Evolutionary conservation across 139 green algal species (phyloP).

Genomic region (Chlorella sp.): DNA sequence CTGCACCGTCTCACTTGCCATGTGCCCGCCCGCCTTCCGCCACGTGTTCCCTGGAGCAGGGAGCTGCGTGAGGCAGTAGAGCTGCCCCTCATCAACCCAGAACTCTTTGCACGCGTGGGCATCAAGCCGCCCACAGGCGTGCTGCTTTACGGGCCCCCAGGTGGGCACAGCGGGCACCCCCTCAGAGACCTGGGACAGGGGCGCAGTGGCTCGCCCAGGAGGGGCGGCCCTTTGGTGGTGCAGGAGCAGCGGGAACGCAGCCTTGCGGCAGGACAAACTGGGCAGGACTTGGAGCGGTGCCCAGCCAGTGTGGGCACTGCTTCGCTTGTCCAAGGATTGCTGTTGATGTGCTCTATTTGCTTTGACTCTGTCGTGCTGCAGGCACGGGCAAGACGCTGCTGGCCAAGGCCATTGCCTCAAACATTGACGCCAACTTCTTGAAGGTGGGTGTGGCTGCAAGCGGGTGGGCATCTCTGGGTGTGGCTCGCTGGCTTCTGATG

Average conservation of each 20-base stretch:
- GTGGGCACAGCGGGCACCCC: conserved; percentile 68
- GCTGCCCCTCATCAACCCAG: conserved; percentile 99
- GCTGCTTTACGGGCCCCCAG: conserved; percentile 87
- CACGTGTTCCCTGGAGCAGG: conserved; percentile 26
- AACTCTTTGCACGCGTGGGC: conserved; percentile 97
- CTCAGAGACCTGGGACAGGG: too few species aligned
- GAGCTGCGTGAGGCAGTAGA: conserved; percentile 98
- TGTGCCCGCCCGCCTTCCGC: background rate
- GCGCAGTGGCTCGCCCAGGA: too few species aligned
- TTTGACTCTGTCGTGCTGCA: background rate
- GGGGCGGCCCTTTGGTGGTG: too few species aligned
- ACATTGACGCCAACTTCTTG: conserved; percentile 98
- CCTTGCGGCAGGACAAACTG: background rate
- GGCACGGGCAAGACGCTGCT: conserved; percentile 95
- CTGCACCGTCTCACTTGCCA: background rate
- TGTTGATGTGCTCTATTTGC: background rate
- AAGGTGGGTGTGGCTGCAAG: conserved; percentile 72
- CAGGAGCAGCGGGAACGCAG: too few species aligned
- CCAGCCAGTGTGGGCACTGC: too few species aligned
- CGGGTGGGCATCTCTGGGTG: background rate
- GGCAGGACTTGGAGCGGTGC: too few species aligned
- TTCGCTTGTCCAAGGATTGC: too few species aligned
- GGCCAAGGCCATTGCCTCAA: conserved; percentile 92
- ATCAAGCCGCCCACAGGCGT: conserved; percentile 98
- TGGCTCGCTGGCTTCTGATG: background rate